Evolutionary conservation across 2,329 filamentous ascomycete genomes (phyloP).

Genomic region (Gaeumannomyces tritici): DNA sequence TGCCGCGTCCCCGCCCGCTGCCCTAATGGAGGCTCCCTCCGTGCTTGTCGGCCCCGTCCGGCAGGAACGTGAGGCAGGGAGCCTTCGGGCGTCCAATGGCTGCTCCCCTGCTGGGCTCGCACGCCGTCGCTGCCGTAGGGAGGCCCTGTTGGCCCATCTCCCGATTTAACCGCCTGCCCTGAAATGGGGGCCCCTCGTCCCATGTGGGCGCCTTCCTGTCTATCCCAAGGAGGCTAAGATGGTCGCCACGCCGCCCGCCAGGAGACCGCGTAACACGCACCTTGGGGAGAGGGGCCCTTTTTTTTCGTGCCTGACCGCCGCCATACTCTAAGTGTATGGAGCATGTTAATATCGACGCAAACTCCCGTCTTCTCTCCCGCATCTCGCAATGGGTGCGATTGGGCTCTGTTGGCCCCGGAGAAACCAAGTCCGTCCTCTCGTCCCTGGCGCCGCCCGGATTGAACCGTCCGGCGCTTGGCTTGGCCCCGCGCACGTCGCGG

Average conservation of each 20-base stretch:
- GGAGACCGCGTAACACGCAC: neutral
- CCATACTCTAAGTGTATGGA: neutral
- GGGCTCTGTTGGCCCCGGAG: neutral
- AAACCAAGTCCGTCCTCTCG: neutral
- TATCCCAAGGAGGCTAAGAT: neutral
- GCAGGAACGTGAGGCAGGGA: neutral
- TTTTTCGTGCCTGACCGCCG: neutral
- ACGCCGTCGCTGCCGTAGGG: neutral
- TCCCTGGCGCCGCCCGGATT: neutral
- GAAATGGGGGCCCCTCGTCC: too few relatives aligned
- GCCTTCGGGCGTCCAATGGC: neutral
- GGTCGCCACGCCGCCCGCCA: neutral
- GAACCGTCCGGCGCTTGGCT: neutral
- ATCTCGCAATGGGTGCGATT: neutral
- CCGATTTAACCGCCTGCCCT: neutral
- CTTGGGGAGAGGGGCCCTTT: neutral
- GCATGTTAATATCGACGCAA: neutral
- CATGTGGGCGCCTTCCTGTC: neutral
- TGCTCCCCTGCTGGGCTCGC: neutral
- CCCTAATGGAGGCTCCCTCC: neutral
- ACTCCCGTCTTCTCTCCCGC: neutral
- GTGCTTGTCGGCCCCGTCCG: neutral
- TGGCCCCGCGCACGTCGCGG: neutral
- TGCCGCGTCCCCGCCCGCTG: neutral
- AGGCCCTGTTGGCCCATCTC: neutral